Conservation (phyloP, 345 rosid genomes). For the Pistacia integerrima region DNA sequence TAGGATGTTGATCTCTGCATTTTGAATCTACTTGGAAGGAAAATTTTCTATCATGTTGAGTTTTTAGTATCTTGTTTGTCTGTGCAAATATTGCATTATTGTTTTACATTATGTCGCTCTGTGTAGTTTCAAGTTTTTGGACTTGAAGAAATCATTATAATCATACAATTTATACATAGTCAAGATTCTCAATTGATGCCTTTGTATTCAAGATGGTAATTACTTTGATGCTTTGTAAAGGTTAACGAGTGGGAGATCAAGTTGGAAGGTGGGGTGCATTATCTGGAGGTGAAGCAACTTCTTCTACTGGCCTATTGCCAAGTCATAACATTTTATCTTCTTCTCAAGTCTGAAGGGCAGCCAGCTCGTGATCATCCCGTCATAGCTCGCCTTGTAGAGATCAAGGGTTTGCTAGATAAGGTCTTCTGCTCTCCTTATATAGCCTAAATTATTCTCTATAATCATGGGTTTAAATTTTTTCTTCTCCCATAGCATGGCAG, state of each 20-base stretch:
- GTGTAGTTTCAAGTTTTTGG: not conserved
- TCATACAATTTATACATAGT: not conserved
- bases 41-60: too few species aligned
- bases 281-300: constrained; percentile 80
- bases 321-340: constrained; percentile 86
- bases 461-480: not conserved
- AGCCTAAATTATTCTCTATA: not conserved
- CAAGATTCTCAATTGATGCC: not conserved
- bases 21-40: too few species aligned
- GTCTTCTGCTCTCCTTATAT: constrained; percentile 35
- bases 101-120: not conserved
- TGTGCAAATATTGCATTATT: not conserved
- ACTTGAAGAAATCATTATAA: not conserved
- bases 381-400: constrained; percentile 83
- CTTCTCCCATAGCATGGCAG: not conserved
- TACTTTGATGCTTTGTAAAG: constrained; percentile 36
- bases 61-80: not conserved
- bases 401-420: constrained; percentile 77
- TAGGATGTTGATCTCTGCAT: too few species aligned
- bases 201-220: not conserved
- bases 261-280: constrained; percentile 55
- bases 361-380: constrained; percentile 91
- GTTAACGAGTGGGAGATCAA: constrained; percentile 43
- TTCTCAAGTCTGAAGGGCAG: constrained; percentile 90
- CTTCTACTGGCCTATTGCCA: constrained; percentile 83